These are phyloP conservation scores for Podila epicladia DNA, from an alignment of 192 early-diverging fungal species.

Conservation along the genomic window DNA sequence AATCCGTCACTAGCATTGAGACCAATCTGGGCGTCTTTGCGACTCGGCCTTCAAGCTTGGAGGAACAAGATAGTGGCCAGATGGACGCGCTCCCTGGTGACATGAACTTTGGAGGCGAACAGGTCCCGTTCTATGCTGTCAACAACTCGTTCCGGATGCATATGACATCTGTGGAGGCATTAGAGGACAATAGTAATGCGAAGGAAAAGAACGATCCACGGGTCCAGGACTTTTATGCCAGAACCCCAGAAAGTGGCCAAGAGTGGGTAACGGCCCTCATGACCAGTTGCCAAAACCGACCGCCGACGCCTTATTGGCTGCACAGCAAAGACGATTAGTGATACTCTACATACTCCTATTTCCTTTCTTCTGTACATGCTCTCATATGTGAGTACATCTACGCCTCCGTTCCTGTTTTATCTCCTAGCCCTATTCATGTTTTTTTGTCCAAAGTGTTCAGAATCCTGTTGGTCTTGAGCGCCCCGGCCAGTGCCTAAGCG, in stretches of 20 bases:
- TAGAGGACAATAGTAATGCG: background rate
- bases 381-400: too few species aligned
- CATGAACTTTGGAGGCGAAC: background rate
- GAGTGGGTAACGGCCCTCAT: constrained; percentile 20
- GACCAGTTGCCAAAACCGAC: constrained; percentile 8
- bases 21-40: constrained; percentile 7
- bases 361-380: too few species aligned
- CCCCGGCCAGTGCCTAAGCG: too few species aligned
- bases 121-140: constrained; percentile 12
- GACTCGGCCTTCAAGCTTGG: background rate
- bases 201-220: background rate
- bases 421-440: too few species aligned
- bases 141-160: constrained; percentile 17
- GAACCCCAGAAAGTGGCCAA: constrained; percentile 10
- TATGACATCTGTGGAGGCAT: background rate
- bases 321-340: too few species aligned
- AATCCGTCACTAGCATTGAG: constrained; percentile 2
- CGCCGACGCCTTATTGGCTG: constrained; percentile 24
- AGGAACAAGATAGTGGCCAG: background rate
- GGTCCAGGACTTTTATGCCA: constrained; percentile 27
- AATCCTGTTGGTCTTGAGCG: too few species aligned
- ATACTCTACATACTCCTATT: too few species aligned
- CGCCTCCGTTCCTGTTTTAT: too few species aligned
- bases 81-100: background rate
- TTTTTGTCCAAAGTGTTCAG: too few species aligned